These are phyloP conservation scores for Coniella lustricola DNA, from an alignment of 2,329 filamentous ascomycete genomes.

Conservation along the genomic window DNA sequence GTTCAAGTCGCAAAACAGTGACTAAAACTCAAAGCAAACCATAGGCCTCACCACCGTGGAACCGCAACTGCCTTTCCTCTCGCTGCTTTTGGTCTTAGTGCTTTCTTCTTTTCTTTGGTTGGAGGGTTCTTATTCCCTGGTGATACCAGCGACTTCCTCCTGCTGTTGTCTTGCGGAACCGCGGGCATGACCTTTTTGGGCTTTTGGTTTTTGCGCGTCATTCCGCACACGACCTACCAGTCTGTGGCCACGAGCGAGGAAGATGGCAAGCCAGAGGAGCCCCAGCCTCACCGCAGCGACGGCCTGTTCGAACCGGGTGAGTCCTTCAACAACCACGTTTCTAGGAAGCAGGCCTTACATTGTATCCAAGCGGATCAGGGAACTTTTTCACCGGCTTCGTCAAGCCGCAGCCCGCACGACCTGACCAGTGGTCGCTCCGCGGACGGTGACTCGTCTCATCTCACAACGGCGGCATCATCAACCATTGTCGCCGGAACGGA, in stretches of 20 bases:
- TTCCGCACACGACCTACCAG: conserved; percentile 54
- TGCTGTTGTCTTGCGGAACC: conserved; percentile 75
- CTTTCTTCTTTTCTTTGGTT: conserved; percentile 87
- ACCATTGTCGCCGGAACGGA: conserved; percentile 21
- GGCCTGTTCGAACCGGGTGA: conserved; percentile 37
- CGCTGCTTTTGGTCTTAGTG: conserved; percentile 87
- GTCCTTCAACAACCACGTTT: conserved; percentile 28
- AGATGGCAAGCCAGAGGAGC: conserved; percentile 24
- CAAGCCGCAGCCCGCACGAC: conserved; percentile 5
- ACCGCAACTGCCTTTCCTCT: conserved; percentile 92
- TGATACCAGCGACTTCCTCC: conserved; percentile 72
- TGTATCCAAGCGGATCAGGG: conserved; percentile 19
- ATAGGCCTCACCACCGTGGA: conserved; percentile 69
- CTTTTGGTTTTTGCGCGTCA: conserved; percentile 77
- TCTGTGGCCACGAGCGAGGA: conserved; percentile 39
- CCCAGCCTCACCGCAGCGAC: conserved; percentile 34
- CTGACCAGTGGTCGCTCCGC: conserved; percentile 13
- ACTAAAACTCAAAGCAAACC: background rate
- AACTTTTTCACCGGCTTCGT: conserved; percentile 3
- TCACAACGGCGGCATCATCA: conserved; percentile 16
- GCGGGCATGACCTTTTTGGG: conserved; percentile 66
- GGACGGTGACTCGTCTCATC: conserved; percentile 16
- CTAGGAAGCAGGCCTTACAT: conserved; percentile 22
- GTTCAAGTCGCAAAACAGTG: background rate
- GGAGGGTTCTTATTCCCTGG: conserved; percentile 74